Percentiles rank a stretch among this genome's conserved stretches.
These are phyloP conservation scores for Aspergillus cejpii DNA, from an alignment of 2,329 filamentous ascomycete species.

Conservation along the genomic window DNA sequence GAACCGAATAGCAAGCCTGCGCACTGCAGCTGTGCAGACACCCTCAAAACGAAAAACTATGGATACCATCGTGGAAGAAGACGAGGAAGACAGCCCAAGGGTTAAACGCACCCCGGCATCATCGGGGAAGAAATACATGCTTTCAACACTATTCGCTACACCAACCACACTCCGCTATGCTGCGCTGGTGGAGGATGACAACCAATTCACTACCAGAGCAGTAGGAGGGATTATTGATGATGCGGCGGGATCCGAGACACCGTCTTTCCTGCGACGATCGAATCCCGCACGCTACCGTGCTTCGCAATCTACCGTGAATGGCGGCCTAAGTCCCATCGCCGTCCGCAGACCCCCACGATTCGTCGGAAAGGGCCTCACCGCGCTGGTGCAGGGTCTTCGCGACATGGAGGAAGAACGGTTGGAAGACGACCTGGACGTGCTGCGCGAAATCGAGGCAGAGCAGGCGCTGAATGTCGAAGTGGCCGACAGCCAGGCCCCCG, in stretches of 20 bases:
- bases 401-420: slow-evolving; percentile 39
- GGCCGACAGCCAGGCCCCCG: slow-evolving; percentile 32
- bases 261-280: slow-evolving; percentile 36
- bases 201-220: slow-evolving; percentile 10
- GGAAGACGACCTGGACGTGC: slow-evolving; percentile 40
- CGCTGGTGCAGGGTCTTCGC: slow-evolving; percentile 35
- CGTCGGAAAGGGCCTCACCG: slow-evolving; percentile 36
- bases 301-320: slow-evolving; percentile 8
- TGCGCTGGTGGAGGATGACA: slow-evolving; percentile 33
- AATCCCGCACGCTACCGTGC: slow-evolving; percentile 28
- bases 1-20: slow-evolving; percentile 22
- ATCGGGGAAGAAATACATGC: slow-evolving; percentile 41
- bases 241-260: slow-evolving; percentile 30
- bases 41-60: slow-evolving; percentile 31
- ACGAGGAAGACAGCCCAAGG: slow-evolving; percentile 22
- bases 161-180: slow-evolving; percentile 41
- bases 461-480: slow-evolving; percentile 27
- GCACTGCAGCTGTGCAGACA: slow-evolving; percentile 30
- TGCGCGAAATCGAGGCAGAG: slow-evolving; percentile 41
- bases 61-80: slow-evolving; percentile 26
- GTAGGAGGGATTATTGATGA: slow-evolving; percentile 8
- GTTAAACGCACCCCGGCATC: slow-evolving; percentile 38
- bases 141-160: slow-evolving; percentile 43
- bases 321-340: slow-evolving; percentile 35
- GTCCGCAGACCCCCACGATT: slow-evolving; percentile 33